These are phyloP conservation scores for Wallemia ichthyophaga DNA, from an alignment of 1,284 basidiomycete species.

Conservation along the genomic window DNA sequence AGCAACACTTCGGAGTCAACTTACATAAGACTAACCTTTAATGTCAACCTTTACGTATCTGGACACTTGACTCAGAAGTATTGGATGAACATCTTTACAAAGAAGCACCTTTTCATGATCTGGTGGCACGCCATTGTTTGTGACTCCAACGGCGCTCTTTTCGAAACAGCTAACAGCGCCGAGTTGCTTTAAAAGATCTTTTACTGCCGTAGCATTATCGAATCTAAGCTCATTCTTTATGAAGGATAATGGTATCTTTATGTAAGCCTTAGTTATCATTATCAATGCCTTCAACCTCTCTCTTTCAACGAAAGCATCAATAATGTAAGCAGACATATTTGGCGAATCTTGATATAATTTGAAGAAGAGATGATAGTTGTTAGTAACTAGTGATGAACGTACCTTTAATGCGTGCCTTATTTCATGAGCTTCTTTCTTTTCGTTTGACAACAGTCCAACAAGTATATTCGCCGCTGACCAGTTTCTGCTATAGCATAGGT, in stretches of 20 bases:
- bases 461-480: conserved; percentile 73
- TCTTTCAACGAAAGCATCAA: conserved; percentile 90
- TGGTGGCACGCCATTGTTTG: background rate
- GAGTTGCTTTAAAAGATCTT: background rate
- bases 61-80: background rate
- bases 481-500: conserved; percentile 79
- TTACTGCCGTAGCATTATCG: background rate
- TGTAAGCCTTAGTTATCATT: conserved; percentile 72
- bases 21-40: too few relatives aligned
- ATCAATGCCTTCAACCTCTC: conserved; percentile 65
- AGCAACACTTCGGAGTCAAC: too few relatives aligned
- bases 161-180: background rate
- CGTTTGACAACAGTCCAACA: conserved; percentile 74
- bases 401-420: conserved; percentile 72
- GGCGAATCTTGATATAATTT: conserved; percentile 53
- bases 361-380: conserved; percentile 83
- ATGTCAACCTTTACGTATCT: background rate
- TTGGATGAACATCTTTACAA: background rate
- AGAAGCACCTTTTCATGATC: background rate
- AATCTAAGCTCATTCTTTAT: background rate
- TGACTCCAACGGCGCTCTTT: background rate
- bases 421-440: conserved; percentile 46
- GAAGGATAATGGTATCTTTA: conserved; percentile 6
- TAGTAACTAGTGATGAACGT: conserved; percentile 58
- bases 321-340: conserved; percentile 94